Base-by-base conservation (phyloP, 768 basidiomycete species). In the Russula sp. region DNA sequence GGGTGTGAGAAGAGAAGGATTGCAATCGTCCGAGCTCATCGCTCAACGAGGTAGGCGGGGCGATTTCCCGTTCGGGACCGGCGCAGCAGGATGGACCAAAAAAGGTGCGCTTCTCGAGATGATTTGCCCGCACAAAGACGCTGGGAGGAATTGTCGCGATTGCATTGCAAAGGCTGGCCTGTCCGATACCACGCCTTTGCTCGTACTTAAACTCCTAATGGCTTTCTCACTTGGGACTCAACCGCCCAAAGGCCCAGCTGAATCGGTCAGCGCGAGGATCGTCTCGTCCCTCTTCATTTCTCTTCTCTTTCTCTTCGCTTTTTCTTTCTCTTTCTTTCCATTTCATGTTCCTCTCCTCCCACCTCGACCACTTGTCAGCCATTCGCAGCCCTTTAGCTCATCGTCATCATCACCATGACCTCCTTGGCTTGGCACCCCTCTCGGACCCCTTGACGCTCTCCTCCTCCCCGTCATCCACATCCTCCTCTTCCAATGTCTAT, bases 181-280 rank as follows among this genome's bases (percentile, higher is more conserved):
- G 29, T 61, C 60, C 42, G 35, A 46, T 20, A 25, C 56, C 61
- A 63, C 57, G 61, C 61, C 56, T 49, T 48, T 53, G 11, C 41
- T 63, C 46, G 58, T 63, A 63, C 62, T 63, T 63, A 63, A 63
- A 63, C 62, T 49, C 62, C 62, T n/a, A 63, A 63, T 63, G 57
- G 62, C 62, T 55, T 63, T 41, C 61, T 63, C 57, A 36, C 58
- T 59, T 54, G 38, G 61, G 58, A 45, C 16, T 29, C 55, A 34
- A 52, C 61, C 56, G 50, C 55, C 46, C 53, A 42, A 42, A 35
- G 54, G 54, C 41, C 54, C 54, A 42, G 54, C 60, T 56, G 39
- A 61, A 42, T 50, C 38, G 16, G 60, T 52, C 29, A 11, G 29
- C 61, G 61, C 61, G 61, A 63, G 57, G 61, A 63, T 63, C 25